Conservation (phyloP, 306 rosid genomes). For the Gastrolobium villosum region DNA sequence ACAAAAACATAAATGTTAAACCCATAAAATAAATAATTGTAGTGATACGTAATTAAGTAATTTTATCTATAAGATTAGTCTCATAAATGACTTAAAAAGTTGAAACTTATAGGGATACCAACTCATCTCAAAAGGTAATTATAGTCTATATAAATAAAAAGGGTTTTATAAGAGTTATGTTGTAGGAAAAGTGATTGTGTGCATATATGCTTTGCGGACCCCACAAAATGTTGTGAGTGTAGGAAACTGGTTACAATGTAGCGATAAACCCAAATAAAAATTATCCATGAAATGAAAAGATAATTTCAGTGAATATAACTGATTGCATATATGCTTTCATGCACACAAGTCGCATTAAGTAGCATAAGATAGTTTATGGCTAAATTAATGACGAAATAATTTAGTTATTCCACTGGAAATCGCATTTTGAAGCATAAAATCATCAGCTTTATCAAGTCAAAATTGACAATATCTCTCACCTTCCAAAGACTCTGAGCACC, state of each 20-base stretch:
- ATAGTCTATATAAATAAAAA: too few relatives aligned
- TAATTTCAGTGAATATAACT: not conserved
- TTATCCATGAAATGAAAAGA: not conserved
- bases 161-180: too few relatives aligned
- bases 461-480: conserved; percentile 10
- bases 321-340: not conserved
- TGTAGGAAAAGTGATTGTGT: too few relatives aligned
- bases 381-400: not conserved
- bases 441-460: not conserved
- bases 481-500: conserved; percentile 9
- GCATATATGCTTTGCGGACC: too few relatives aligned
- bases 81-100: too few relatives aligned
- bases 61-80: not conserved
- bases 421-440: conserved; percentile 16
- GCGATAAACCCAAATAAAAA: too few relatives aligned
- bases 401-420: not conserved
- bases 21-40: not conserved
- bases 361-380: not conserved
- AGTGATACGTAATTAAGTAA: conserved; percentile 1
- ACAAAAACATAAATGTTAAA: too few relatives aligned
- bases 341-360: not conserved
- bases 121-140: too few relatives aligned
- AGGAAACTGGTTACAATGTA: too few relatives aligned
- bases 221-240: too few relatives aligned
- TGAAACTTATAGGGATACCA: too few relatives aligned